Evolutionary conservation across 352 stramenopile genomes (phyloP), one percentile per base, ranked within the genome.

Genomic region (Phytophthora tentaculata): DNA sequence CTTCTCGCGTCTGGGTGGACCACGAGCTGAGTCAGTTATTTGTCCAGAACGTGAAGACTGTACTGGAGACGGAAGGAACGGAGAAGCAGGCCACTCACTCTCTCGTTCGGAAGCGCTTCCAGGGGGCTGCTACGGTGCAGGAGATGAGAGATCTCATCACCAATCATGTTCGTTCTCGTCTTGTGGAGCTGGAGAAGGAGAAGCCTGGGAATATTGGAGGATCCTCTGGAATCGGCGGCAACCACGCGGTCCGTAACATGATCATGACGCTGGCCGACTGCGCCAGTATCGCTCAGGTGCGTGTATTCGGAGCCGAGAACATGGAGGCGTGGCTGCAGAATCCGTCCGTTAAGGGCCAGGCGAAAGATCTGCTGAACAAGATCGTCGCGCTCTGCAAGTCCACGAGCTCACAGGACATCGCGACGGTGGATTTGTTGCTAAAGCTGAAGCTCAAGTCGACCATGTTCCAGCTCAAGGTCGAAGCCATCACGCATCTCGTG

Each of bases 401-500:
- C 1, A 83, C 84, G 16, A 81, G 88, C 24, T 49, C 73, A 2
- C 44, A 80, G 0, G 86, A 95, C 56, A 66, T 92, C 23, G 55
- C 80, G 5, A 90, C 83, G 0, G 86, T 93, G 6, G 85, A 96
- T 55, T 26, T 89, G 28, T 49, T 96, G 14, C 67, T 96, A 1
- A 96, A 94, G 56, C 69, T 96, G 55, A 94, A 94, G 64, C 76
- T 94, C 12, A 96, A 96, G 72, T 91, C 88, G 7, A 93, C 86
- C 8, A 94, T 94, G 84, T 95, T 96, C 32, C 88, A 96, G 55
- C 71, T 94, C 5, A 94, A 95, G 57, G 85, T 94, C 22, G 88
- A 96, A 71, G 87, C 84, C 0, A 85, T 96, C 35, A 91, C 85
- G 7, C 83, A 92, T 62, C 74, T 96, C 13, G 86, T 96, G 8